Percentiles rank a stretch among this genome's conserved stretches.
Conservation (phyloP, 2,329 filamentous ascomycete genomes). For the Claviceps arundinis region DNA sequence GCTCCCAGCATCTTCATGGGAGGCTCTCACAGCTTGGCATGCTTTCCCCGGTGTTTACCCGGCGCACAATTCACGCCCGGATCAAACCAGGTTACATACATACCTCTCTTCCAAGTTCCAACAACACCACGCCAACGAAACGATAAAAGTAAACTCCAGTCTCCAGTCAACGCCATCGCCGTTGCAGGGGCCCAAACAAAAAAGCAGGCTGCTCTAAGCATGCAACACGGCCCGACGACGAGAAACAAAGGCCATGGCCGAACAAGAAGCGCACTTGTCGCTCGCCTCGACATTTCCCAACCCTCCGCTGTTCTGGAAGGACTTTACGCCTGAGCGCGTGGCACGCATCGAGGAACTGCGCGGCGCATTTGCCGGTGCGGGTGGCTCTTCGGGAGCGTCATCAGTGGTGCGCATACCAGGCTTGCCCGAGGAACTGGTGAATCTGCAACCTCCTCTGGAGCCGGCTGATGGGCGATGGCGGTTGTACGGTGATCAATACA, state of each 20-base stretch:
- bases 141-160: neutral
- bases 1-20: no score
- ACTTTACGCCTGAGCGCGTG: constrained; percentile 69
- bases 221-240: neutral
- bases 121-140: neutral
- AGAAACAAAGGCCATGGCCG: constrained; percentile 38
- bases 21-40: no score
- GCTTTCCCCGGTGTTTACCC: constrained; percentile 8
- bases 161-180: no score
- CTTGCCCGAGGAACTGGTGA: constrained; percentile 58
- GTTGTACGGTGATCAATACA: constrained; percentile 58
- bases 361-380: constrained; percentile 21
- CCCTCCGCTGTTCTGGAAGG: constrained; percentile 80
- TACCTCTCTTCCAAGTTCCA: neutral
- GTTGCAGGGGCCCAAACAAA: no score
- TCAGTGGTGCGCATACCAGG: constrained; percentile 25
- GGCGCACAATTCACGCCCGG: constrained; percentile 2
- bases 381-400: constrained; percentile 8
- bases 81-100: no score
- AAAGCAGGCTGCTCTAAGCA: no score
- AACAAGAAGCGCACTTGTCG: constrained; percentile 28
- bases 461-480: constrained; percentile 59
- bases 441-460: constrained; percentile 68
- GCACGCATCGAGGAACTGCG: constrained; percentile 36
- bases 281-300: constrained; percentile 63